Evolutionary conservation across 164 flowering plant species (phyloP).

Genomic region (Akebia trifoliata): DNA sequence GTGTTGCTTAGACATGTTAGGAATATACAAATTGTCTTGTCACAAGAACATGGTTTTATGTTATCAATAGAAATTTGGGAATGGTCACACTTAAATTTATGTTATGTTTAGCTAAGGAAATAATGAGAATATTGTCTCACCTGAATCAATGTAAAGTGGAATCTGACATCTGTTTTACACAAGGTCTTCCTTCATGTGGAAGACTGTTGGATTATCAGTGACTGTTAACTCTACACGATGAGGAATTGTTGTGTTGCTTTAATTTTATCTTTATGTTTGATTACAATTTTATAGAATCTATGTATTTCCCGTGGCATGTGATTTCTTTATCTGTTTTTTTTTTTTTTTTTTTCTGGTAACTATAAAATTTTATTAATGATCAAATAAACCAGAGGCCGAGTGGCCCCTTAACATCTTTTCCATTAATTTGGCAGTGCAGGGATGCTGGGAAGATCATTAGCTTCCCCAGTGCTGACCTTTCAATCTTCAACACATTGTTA

Average conservation of each 20-base stretch:
- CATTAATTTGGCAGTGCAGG: conserved; percentile 12
- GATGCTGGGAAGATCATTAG: conserved; percentile 23
- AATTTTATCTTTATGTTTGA: neutral
- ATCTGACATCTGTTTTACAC: neutral
- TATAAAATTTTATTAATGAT: too few relatives aligned
- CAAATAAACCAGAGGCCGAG: too few relatives aligned
- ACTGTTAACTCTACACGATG: neutral
- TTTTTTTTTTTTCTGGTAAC: too few relatives aligned
- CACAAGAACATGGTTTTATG: too few relatives aligned
- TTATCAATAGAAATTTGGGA: too few relatives aligned
- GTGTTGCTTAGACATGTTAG: too few relatives aligned
- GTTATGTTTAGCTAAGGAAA: too few relatives aligned
- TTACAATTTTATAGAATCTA: neutral
- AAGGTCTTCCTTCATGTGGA: neutral
- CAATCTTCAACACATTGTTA: conserved; percentile 11
- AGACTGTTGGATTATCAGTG: neutral
- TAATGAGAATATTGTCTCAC: too few relatives aligned
- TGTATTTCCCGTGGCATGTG: neutral
- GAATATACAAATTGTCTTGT: too few relatives aligned
- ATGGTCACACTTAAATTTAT: too few relatives aligned
- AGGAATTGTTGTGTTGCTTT: neutral
- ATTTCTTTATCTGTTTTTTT: neutral
- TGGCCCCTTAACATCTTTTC: too few relatives aligned
- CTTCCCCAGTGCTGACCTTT: conserved; percentile 18
- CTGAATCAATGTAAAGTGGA: neutral